These are phyloP conservation scores for Exophiala calicioides DNA, from an alignment of 2,329 filamentous ascomycete species.

Conservation along the genomic window DNA sequence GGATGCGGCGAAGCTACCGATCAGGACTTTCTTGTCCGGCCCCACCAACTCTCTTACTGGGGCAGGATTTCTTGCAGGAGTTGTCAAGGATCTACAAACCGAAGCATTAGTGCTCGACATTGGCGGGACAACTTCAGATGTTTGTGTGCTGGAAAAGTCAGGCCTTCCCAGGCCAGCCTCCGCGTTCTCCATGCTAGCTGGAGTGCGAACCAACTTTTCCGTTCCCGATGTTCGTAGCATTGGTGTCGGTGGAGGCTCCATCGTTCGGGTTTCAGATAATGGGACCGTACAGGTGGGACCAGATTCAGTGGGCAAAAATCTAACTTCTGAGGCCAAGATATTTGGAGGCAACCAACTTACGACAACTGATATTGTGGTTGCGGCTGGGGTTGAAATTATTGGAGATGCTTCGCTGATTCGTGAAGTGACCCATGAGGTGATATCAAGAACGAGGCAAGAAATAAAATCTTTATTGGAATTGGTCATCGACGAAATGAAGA, in stretches of 20 bases:
- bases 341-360: slow-evolving; percentile 58
- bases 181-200: slow-evolving; percentile 59
- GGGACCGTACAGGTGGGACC: slow-evolving; percentile 52
- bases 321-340: slow-evolving; percentile 49
- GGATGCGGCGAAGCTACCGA: slow-evolving; percentile 55
- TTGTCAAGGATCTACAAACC: slow-evolving; percentile 30
- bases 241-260: slow-evolving; percentile 56
- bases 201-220: slow-evolving; percentile 60
- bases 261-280: slow-evolving; percentile 35
- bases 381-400: slow-evolving; percentile 35
- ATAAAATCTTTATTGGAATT: neutral
- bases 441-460: neutral
- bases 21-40: slow-evolving; percentile 62
- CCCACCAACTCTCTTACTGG: slow-evolving; percentile 66
- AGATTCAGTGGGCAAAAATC: slow-evolving; percentile 55
- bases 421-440: neutral
- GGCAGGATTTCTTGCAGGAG: slow-evolving; percentile 58
- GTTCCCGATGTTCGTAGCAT: slow-evolving; percentile 59
- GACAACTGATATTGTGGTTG: slow-evolving; percentile 54
- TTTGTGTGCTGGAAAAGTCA: slow-evolving; percentile 60
- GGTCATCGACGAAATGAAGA: neutral
- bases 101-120: slow-evolving; percentile 69
- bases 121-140: slow-evolving; percentile 66
- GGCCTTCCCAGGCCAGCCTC: slow-evolving; percentile 64
- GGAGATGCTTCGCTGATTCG: neutral